Evolutionary conservation across 768 basidiomycete genomes (phyloP), one percentile per base, ranked within the genome.

Genomic region (Xerocomus spinulosus): DNA sequence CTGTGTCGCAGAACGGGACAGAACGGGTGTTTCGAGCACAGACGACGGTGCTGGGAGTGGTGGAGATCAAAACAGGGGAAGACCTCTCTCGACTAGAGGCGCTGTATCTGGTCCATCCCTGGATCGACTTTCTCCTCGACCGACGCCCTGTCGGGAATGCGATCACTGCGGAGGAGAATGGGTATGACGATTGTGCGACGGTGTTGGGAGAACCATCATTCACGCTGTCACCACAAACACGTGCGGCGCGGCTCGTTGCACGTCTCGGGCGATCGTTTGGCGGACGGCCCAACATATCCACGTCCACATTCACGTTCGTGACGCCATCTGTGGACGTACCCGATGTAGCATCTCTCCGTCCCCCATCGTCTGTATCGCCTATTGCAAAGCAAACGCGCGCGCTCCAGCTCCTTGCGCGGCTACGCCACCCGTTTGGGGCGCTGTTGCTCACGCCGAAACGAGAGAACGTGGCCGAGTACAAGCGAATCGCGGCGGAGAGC

Each of bases 81-180:
- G 42, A 56, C 26, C 44, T 58, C 10, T 48, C 52, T 6, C n/a
- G 20, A 37, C 25, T 42, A 0, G 30, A 39, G 0, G 17, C 45
- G 12, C 45, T 58, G 1, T 34, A 24, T 20, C 48, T 58, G 9
- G 34, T 48, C 20, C 56, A 58, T 15, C 56, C 57, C 0, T 59
- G 53, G 57, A 41, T 58, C 8, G 41, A 53, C 35, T 43, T 45
- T 23, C 50, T 58, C 10, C 50, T 57, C 2, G 32, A 47, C 15
- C 29, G 36, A 5, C 46, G 30, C 12, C 43, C 36, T 5, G 28
- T 43, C 2, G 44, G 37, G 32, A 13, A 15, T 17, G 10, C 7
- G 1, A 3, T 6, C 13, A 2, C 10, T 3, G 2, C 7, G 4
- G 45, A 39, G 7, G 37, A 33, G 12, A 26, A 30, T 20, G 17